These are phyloP conservation scores for Fistulifera pelliculosa DNA, from an alignment of 108 stramenopile species.

Conservation along the genomic window DNA sequence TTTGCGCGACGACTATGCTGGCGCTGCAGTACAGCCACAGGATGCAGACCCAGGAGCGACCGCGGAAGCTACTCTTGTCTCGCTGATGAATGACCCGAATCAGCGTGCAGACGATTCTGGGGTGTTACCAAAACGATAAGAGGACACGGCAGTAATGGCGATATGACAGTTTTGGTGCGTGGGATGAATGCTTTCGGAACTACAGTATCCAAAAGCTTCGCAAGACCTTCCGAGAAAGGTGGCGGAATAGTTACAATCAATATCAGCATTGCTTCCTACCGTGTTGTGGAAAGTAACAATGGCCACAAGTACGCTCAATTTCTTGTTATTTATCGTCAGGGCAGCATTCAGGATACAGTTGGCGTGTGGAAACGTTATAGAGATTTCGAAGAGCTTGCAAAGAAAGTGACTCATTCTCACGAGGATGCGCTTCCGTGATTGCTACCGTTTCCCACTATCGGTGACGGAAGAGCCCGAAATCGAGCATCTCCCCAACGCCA, in stretches of 20 bases:
- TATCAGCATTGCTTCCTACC: conserved; percentile 80
- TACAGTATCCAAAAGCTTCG: conserved; percentile 82
- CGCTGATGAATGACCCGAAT: conserved; percentile 23
- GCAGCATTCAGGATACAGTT: conserved; percentile 73
- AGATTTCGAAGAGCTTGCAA: conserved; percentile 67
- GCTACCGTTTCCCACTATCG: conserved; percentile 67
- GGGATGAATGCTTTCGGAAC: conserved; percentile 83
- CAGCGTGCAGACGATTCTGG: neutral
- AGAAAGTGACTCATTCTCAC: conserved; percentile 63
- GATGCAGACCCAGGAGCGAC: conserved; percentile 18
- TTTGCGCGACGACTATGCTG: neutral
- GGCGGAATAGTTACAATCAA: conserved; percentile 70
- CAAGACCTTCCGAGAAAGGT: conserved; percentile 34
- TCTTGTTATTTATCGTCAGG: conserved; percentile 75
- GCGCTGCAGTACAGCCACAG: neutral
- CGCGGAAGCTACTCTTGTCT: conserved; percentile 53
- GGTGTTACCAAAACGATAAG: conserved; percentile 2
- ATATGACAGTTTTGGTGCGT: conserved; percentile 49
- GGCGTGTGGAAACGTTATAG: conserved; percentile 89
- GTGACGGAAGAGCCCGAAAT: conserved; percentile 70
- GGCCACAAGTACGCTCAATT: conserved; percentile 81
- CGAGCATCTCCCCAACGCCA: conserved; percentile 75
- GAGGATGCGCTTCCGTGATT: conserved; percentile 70
- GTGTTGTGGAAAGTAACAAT: conserved; percentile 61
- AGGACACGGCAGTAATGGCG: conserved; percentile 28